Evolutionary conservation across 768 basidiomycete genomes (phyloP), one percentile per base, ranked within the genome.

Genomic region (Sporobolomyces phaffii): DNA sequence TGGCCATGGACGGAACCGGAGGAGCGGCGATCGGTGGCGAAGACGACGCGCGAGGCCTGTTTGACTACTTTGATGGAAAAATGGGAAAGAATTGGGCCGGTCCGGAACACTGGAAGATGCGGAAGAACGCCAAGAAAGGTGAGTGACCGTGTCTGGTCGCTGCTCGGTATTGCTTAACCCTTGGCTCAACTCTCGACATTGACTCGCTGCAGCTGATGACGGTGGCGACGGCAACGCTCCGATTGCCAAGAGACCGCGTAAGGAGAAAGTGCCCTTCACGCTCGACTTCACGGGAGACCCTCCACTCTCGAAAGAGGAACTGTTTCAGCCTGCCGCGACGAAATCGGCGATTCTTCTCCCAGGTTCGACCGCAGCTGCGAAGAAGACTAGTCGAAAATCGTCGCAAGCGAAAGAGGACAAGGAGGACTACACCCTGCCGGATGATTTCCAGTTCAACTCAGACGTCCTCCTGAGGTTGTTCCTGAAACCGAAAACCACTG

Each of bases 401-500:
- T 20, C 53, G 4, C 41, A 61, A 61, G 20, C 50, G 13, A 29
- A 57, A 28, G 76, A 86, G 86, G 74, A 89, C 86, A 76, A 83
- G 28, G 85, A 87, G 65, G 85, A 87, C 54, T 87, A 90, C 72
- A 83, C 85, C 11, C 80, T 98, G 48, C 96, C 96, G 2, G 92
- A 97, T 73, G 96, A 99, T 76, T 93, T 94, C 88, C 93, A 97
- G 77, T 99, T 99, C 77, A 88, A 88, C 33, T 90, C 87, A 75
- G 81, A 86, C 70, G 89, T 96, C 73, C 82, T 99, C 17, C 84
- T 99, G 24, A 87, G 91, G 10, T 78, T 99, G 54, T 99, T 98
- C 82, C 78, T 96, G 75, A 99, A 99, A 78, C 94, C 94, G 40
- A 91, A 91, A 76, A 97, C 93, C 76, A 86, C 86, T 60, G 91